Conservation (phyloP, 768 basidiomycete genomes). For the Antrodiella citrinella region DNA sequence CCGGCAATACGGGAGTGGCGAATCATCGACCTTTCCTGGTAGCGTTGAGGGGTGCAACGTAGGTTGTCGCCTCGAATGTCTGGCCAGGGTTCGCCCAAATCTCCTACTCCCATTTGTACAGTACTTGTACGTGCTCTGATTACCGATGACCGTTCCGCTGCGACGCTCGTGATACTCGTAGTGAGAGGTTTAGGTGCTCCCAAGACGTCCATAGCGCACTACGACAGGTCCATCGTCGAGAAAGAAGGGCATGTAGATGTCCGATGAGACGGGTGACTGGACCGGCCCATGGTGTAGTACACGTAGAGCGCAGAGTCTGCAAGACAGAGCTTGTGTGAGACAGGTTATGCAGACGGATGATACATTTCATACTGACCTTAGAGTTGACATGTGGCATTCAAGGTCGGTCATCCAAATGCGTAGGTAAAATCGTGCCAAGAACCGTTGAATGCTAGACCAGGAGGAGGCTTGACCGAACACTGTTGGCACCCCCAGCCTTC, state of each 20-base stretch:
- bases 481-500: constrained; percentile 17
- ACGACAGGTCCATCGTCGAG: constrained; percentile 27
- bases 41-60: too few species aligned
- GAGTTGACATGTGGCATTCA: constrained; percentile 6
- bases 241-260: constrained; percentile 30
- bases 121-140: too few species aligned
- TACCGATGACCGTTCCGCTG: too few species aligned
- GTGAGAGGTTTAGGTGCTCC: too few species aligned
- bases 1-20: too few species aligned
- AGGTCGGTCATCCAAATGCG: neutral
- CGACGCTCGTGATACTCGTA: too few species aligned
- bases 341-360: too few species aligned
- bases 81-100: too few species aligned
- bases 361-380: neutral
- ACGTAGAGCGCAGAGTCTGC: constrained; percentile 38
- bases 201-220: too few species aligned
- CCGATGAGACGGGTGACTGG: constrained; percentile 12
- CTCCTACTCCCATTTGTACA: too few species aligned
- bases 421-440: constrained; percentile 30
- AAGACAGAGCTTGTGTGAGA: neutral
- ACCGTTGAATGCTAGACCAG: constrained; percentile 10
- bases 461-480: constrained; percentile 22
- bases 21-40: too few species aligned
- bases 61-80: too few species aligned
- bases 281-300: constrained; percentile 28